Evolutionary conservation across 768 basidiomycete genomes (phyloP).

Genomic region (Leccinum longicurvipes): DNA sequence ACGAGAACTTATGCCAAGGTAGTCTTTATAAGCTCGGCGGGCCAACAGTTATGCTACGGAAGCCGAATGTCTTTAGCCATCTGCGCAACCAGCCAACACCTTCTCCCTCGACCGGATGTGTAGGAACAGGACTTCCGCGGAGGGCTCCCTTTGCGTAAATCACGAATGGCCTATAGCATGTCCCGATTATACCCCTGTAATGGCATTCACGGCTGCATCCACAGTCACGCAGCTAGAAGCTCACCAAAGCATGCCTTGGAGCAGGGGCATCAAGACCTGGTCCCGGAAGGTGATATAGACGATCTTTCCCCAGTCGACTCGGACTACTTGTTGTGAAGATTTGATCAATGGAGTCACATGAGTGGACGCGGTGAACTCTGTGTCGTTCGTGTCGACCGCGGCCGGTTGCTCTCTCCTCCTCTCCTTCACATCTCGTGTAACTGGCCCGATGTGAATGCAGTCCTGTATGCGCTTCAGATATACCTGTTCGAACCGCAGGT

Average conservation of each 20-base stretch:
- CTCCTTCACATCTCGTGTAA: constrained; percentile 21
- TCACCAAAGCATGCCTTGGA: constrained; percentile 68
- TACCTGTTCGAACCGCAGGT: constrained; percentile 72
- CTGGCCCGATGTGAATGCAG: constrained; percentile 44
- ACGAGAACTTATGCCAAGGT: neutral
- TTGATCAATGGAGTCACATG: constrained; percentile 29
- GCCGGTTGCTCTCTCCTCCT: constrained; percentile 27
- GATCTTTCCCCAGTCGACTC: constrained; percentile 55
- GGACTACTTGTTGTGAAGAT: constrained; percentile 36
- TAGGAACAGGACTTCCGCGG: constrained; percentile 4
- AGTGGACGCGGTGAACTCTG: constrained; percentile 18
- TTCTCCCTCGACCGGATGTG: constrained; percentile 25
- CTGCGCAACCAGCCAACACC: constrained; percentile 31
- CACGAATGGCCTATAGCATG: constrained; percentile 31
- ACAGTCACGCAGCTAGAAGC: constrained; percentile 15
- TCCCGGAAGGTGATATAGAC: constrained; percentile 64
- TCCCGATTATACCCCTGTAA: constrained; percentile 30
- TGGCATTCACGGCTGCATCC: neutral
- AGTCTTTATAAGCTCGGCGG: constrained; percentile 19
- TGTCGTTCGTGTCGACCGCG: constrained; percentile 18
- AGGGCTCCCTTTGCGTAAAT: constrained; percentile 21
- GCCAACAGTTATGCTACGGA: constrained; percentile 28
- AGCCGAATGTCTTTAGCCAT: constrained; percentile 29
- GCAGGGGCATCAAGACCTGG: constrained; percentile 62
- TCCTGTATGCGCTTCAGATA: constrained; percentile 60